Evolutionary conservation across 768 basidiomycete species (phyloP).

Genomic region (Trametes elegans): DNA sequence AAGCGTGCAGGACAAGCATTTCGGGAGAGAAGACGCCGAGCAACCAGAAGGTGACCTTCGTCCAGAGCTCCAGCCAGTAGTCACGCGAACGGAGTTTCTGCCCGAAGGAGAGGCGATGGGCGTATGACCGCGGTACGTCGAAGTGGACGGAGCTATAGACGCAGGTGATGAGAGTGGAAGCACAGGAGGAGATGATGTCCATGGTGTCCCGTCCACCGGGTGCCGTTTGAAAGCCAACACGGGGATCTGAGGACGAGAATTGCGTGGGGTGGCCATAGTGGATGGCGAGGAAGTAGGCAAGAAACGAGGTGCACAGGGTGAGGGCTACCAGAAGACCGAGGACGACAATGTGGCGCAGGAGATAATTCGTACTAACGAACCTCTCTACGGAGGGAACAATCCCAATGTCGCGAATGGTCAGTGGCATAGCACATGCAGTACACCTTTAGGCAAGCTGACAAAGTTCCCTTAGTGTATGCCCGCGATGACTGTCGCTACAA

Average conservation of each 20-base stretch:
- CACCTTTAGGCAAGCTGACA: no score
- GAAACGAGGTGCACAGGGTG: background rate
- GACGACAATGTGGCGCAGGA: slow-evolving; percentile 15
- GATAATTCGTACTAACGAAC: slow-evolving; percentile 18
- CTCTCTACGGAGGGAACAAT: slow-evolving; percentile 17
- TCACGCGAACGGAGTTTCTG: slow-evolving; percentile 9
- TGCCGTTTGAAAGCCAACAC: slow-evolving; percentile 12
- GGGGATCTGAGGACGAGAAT: slow-evolving; percentile 16
- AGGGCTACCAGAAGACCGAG: slow-evolving; percentile 5
- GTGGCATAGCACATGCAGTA: no score
- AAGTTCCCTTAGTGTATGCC: no score
- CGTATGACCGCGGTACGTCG: slow-evolving; percentile 16
- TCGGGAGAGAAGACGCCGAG: slow-evolving; percentile 18
- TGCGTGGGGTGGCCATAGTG: slow-evolving; percentile 12
- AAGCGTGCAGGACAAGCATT: slow-evolving; percentile 21
- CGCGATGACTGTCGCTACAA: no score
- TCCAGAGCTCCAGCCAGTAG: slow-evolving; percentile 20
- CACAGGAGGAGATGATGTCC: slow-evolving; percentile 12
- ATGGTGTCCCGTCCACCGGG: slow-evolving; percentile 14
- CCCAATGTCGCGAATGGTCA: slow-evolving; percentile 9
- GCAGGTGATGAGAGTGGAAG: slow-evolving; percentile 18
- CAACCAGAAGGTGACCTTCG: slow-evolving; percentile 19
- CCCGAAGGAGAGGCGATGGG: slow-evolving; percentile 8
- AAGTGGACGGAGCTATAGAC: slow-evolving; percentile 19
- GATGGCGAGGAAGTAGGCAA: slow-evolving; percentile 2